phyloP scores from a whole-genome alignment of 2,329 filamentous ascomycete species.

The Rugonectria rugulosa region DNA sequence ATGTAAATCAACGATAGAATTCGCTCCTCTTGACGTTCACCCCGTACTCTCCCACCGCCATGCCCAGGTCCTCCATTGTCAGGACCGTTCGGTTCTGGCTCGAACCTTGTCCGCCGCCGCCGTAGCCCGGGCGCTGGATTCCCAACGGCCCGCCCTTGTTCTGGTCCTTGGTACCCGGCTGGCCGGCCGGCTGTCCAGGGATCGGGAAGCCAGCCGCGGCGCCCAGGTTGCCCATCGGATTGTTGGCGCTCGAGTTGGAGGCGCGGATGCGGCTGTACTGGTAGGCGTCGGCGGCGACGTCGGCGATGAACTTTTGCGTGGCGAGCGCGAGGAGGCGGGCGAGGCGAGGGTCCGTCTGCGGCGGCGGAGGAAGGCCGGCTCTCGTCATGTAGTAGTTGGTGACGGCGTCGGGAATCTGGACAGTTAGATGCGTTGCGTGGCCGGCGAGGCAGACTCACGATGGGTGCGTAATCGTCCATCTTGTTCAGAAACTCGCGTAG shows the following conservation, averaged over 20 bases:
- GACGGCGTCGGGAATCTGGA: conserved; percentile 93
- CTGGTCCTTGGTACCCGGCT: conserved; percentile 64
- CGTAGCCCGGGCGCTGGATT: conserved; percentile 80
- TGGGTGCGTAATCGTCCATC: conserved; percentile 98
- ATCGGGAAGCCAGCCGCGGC: conserved; percentile 75
- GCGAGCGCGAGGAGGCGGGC: conserved; percentile 93
- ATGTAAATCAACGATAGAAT: conserved; percentile 78
- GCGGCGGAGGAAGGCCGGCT: conserved; percentile 90
- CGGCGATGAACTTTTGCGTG: conserved; percentile 98
- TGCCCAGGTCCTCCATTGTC: conserved; percentile 98
- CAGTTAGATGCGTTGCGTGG: conserved; percentile 21
- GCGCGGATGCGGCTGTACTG: conserved; percentile 96
- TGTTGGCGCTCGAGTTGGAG: conserved; percentile 85
- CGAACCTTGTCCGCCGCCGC: conserved; percentile 87
- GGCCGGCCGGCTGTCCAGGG: conserved; percentile 67
- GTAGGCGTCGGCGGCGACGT: conserved; percentile 96
- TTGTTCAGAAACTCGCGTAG: conserved; percentile 91
- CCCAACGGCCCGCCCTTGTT: conserved; percentile 69
- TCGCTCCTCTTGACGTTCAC: conserved; percentile 97
- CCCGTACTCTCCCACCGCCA: conserved; percentile 97
- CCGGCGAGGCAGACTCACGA: conserved; percentile 65
- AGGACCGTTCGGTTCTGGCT: conserved; percentile 91
- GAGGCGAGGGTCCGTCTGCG: conserved; percentile 87
- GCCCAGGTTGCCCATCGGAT: conserved; percentile 87
- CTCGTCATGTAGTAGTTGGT: conserved; percentile 98